A percentile compares a stretch with the other conserved stretches of the same genome.
Evolutionary conservation across 257 asterid species (phyloP).

Genomic region (Primulina tabacum): DNA sequence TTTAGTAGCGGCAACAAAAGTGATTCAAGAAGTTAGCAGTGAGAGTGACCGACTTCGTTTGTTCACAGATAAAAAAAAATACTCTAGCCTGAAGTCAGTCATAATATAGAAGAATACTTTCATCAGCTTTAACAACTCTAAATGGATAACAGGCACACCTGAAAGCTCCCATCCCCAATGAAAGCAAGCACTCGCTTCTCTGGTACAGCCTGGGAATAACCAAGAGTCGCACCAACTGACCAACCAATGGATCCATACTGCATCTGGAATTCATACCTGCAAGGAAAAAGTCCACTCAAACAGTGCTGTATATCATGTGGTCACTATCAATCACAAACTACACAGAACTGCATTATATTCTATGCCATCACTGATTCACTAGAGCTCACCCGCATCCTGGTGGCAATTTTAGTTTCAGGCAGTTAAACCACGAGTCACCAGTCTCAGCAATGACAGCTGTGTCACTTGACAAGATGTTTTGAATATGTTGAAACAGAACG

Average conservation of each 20-base stretch:
- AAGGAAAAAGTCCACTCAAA: not conserved
- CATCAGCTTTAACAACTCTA: not conserved
- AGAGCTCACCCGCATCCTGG: conserved; percentile 63
- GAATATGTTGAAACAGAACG: conserved; percentile 65
- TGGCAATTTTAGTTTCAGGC: conserved; percentile 70
- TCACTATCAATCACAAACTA: not conserved
- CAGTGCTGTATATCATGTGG: not conserved
- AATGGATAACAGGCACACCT: conserved; percentile 37
- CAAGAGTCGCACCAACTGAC: conserved; percentile 90
- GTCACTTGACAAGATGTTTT: conserved; percentile 56
- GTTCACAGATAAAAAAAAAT: not conserved
- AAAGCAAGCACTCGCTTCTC: conserved; percentile 68
- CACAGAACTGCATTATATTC: not conserved
- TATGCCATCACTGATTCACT: not conserved
- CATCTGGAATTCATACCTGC: conserved; percentile 80
- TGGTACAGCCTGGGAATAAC: conserved; percentile 74
- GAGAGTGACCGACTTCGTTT: not conserved
- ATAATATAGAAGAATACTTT: not conserved
- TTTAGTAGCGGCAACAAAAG: not conserved
- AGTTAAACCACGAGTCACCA: conserved; percentile 88
- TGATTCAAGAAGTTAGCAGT: not conserved
- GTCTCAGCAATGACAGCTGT: conserved; percentile 78
- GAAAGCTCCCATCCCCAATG: conserved; percentile 92
- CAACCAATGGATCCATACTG: conserved; percentile 89
- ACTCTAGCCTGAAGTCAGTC: not conserved